Percentiles rank a stretch among this genome's conserved stretches.
phyloP scores from a whole-genome alignment of 139 green algal genomes.

The Tetraselmis striata region DNA sequence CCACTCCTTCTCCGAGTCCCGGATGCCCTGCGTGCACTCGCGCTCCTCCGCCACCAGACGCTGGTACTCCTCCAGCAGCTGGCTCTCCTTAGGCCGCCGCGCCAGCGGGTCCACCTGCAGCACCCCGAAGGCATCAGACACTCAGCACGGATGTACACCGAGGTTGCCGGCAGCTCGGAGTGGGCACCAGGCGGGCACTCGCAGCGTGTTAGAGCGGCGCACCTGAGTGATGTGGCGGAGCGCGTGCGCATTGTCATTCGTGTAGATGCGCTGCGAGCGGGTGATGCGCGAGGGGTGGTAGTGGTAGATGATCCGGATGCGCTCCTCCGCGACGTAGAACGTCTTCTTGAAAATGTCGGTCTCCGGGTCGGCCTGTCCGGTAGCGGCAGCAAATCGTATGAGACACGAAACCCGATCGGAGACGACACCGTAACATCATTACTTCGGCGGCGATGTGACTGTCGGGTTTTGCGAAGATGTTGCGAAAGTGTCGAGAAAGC shows the following conservation, averaged over 20 bases:
- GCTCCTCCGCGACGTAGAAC: slow-evolving; percentile 52
- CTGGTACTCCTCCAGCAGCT: slow-evolving; percentile 66
- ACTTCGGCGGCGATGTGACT: too few relatives aligned
- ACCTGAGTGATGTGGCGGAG: slow-evolving; percentile 57
- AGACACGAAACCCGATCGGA: too few relatives aligned
- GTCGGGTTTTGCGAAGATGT: too few relatives aligned
- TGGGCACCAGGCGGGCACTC: too few relatives aligned
- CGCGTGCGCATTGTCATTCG: slow-evolving; percentile 44
- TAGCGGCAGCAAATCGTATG: too few relatives aligned
- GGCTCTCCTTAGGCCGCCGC: slow-evolving; percentile 23
- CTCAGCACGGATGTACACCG: too few relatives aligned
- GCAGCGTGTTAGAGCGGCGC: too few relatives aligned
- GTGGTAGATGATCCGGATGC: slow-evolving; percentile 59
- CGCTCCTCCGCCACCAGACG: slow-evolving; percentile 58
- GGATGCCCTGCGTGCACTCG: slow-evolving; percentile 49
- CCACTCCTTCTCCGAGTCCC: slow-evolving; percentile 1
- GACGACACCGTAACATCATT: too few relatives aligned
- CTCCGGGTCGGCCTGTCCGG: slow-evolving; percentile 25
- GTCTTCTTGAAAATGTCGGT: slow-evolving; percentile 62
- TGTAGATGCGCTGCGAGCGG: slow-evolving; percentile 41
- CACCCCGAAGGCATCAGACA: too few relatives aligned
- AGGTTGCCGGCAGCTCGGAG: too few relatives aligned
- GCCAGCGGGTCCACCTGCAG: slow-evolving; percentile 60
- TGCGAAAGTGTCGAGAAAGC: too few relatives aligned
- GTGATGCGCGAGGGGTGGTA: slow-evolving; percentile 50